These are phyloP conservation scores for Pseudocercospora musae DNA, from an alignment of 2,329 filamentous ascomycete species.

Conservation along the genomic window DNA sequence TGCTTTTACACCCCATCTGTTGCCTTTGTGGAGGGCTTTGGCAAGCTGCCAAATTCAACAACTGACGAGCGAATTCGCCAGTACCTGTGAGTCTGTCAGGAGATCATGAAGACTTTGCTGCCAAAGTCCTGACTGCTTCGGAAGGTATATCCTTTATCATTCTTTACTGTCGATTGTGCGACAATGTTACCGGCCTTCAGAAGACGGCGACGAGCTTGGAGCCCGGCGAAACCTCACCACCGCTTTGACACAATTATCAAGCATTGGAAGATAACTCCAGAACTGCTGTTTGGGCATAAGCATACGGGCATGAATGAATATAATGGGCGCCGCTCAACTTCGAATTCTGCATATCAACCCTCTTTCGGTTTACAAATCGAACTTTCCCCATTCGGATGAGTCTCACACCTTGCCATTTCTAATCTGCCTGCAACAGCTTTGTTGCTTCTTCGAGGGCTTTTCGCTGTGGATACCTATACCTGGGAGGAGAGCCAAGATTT, in stretches of 20 bases:
- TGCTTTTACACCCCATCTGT: constrained; percentile 44
- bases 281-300: neutral
- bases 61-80: constrained; percentile 37
- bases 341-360: neutral
- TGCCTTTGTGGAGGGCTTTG: constrained; percentile 45
- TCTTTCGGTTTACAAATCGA: neutral
- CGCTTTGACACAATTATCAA: constrained; percentile 19
- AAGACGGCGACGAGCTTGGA: constrained; percentile 41
- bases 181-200: constrained; percentile 44
- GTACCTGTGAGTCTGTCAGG: constrained; percentile 39
- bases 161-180: constrained; percentile 42
- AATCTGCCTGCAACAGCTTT: neutral
- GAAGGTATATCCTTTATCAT: constrained; percentile 47
- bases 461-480: neutral
- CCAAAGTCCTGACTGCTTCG: neutral
- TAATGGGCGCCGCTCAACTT: neutral
- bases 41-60: constrained; percentile 35
- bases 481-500: neutral
- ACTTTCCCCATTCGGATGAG: neutral
- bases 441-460: neutral
- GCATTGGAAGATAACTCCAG: neutral
- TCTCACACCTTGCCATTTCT: neutral
- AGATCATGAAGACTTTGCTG: neutral
- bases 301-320: neutral
- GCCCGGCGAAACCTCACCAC: constrained; percentile 40